Base-by-base conservation (phyloP, 2,329 filamentous ascomycete genomes). In the Corynespora cassiicola region DNA sequence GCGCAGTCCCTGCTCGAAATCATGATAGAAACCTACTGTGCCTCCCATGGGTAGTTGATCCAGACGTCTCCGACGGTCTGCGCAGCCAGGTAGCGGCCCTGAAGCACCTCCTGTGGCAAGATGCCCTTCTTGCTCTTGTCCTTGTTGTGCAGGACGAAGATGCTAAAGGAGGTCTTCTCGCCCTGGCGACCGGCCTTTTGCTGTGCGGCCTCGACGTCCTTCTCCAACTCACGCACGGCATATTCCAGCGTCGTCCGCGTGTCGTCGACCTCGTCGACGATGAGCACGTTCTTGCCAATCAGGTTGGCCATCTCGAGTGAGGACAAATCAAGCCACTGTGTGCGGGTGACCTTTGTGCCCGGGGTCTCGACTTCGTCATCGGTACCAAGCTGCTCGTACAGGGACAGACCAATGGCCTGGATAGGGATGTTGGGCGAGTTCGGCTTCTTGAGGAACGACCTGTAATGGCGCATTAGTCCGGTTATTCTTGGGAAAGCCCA, bases 31-130 rank as follows among this genome's bases (percentile, higher is more conserved):
- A 74, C 78, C 39, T 74, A 82, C 78, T 74, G 86, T 27, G 94
- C 94, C 76, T 97, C 94, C 94, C 94, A 99, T 11, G 94, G 94
- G 74, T 99, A 99, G 79, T 90, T 95, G 68, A 97, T 97, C 94
- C 94, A 99, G 52, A 90, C 86, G 72, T 99, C 92, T n/a, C 81
- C 82, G 20, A 95, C 88, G 5, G 92, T 97, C 64, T 86, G 78
- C 15, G 94, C 90, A 15, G 94, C 94, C 54, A 87, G 72, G 73
- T 99, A 99, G 58, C 86, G 79, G 40, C 81, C 80, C 38, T 84
- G 73, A 50, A 92, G 77, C 81, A 97, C 90, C 23, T 90, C 84
- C 14, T 81, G 63, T 8, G 94, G 91, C 39, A 99, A 78, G 14
- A 73, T 74, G 36, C 94, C 94, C 80, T 96, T 96, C 85, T 99